These are phyloP conservation scores for Aegle marmelos DNA, from an alignment of 345 rosid species.

Conservation along the genomic window DNA sequence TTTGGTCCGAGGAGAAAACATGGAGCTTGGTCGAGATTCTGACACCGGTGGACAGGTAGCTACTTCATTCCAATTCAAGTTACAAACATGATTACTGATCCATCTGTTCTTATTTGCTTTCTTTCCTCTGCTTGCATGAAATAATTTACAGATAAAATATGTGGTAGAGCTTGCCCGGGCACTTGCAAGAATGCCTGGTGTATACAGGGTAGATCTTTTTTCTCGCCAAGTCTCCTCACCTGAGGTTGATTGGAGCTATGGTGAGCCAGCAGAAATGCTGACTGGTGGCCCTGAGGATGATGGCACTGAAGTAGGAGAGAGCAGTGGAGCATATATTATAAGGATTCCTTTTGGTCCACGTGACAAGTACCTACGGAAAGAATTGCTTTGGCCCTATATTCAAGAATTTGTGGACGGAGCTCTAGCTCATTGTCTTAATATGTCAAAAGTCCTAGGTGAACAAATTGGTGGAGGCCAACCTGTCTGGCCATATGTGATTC, in stretches of 20 bases:
- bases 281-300: slow-evolving; percentile 62
- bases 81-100: background rate
- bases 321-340: slow-evolving; percentile 91
- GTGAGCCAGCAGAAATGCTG: slow-evolving; percentile 97
- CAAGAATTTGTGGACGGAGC: slow-evolving; percentile 99
- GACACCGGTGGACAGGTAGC: slow-evolving; percentile 98
- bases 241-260: slow-evolving; percentile 97
- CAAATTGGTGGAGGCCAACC: slow-evolving; percentile 83
- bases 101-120: slow-evolving; percentile 4
- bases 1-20: slow-evolving; percentile 88
- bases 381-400: slow-evolving; percentile 81
- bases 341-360: slow-evolving; percentile 96
- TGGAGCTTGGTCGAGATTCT: slow-evolving; percentile 99
- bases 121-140: background rate
- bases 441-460: slow-evolving; percentile 88
- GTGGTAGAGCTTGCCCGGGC: slow-evolving; percentile 96
- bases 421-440: slow-evolving; percentile 76
- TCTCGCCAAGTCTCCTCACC: slow-evolving; percentile 83
- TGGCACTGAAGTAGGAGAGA: slow-evolving; percentile 71
- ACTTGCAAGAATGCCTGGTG: slow-evolving; percentile 95
- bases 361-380: slow-evolving; percentile 74
- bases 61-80: background rate
- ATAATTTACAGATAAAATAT: slow-evolving; percentile 68
- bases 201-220: slow-evolving; percentile 91
- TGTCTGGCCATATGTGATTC: slow-evolving; percentile 95